Percentiles rank a stretch among this genome's conserved stretches.
Conservation (phyloP, 768 basidiomycete genomes). For the Suillus cothurnatus region DNA sequence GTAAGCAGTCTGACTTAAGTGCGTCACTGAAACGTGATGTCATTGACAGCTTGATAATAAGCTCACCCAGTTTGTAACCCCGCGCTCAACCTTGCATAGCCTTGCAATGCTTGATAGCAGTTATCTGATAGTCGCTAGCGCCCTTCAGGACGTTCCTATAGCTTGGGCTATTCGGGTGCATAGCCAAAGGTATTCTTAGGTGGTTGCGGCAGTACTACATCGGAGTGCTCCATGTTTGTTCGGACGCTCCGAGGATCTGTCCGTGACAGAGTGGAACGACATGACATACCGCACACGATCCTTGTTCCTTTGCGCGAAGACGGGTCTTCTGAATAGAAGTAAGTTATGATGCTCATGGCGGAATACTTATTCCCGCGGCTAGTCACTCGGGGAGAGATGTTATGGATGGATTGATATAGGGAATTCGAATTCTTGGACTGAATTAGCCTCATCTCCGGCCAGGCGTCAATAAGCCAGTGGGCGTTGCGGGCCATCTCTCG, state of each 20-base stretch:
- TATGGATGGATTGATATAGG: background rate
- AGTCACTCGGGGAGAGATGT: background rate
- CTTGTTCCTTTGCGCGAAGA: background rate
- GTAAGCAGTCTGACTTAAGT: background rate
- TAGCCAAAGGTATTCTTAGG: background rate
- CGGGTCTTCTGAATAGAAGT: background rate
- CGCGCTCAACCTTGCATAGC: background rate
- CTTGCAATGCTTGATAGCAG: background rate
- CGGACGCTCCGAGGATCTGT: background rate
- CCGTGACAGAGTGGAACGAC: background rate
- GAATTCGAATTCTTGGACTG: background rate
- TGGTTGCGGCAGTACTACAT: background rate
- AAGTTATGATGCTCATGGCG: background rate
- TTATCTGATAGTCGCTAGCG: background rate
- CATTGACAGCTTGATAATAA: background rate
- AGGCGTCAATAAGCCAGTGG: background rate
- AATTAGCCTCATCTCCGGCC: slow-evolving; percentile 1
- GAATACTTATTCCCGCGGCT: slow-evolving; percentile 13
- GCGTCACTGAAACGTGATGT: background rate
- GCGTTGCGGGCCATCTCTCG: background rate
- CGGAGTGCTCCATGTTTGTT: background rate
- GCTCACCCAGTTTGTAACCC: background rate
- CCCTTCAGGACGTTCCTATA: background rate
- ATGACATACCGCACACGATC: background rate
- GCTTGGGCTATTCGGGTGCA: background rate